Percentiles rank a stretch among this genome's conserved stretches.
phyloP scores from a whole-genome alignment of 2,329 filamentous ascomycete species.

The Verticillium isaacii region DNA sequence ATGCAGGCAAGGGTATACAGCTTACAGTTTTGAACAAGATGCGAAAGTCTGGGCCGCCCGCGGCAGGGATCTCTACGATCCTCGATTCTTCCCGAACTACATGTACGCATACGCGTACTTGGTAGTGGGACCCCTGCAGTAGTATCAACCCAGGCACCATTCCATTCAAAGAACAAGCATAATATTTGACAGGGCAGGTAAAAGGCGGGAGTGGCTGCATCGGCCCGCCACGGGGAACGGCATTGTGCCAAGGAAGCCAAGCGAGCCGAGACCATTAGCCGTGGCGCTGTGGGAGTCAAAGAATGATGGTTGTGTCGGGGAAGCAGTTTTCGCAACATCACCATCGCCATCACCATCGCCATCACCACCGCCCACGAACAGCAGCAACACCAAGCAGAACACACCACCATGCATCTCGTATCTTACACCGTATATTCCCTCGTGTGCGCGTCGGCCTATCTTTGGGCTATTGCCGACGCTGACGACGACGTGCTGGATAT shows the following conservation, averaged over 20 bases:
- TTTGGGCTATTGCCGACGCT: slow-evolving; percentile 6
- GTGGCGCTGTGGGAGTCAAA: not conserved
- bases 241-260: not conserved
- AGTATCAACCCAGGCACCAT: too few species aligned
- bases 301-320: too few species aligned
- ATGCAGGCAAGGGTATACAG: too few species aligned
- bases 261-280: not conserved
- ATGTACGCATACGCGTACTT: too few species aligned
- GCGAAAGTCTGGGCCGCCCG: too few species aligned
- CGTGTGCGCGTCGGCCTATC: slow-evolving; percentile 5
- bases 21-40: too few species aligned
- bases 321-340: not conserved
- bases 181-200: too few species aligned
- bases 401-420: slow-evolving; percentile 2
- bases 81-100: too few species aligned
- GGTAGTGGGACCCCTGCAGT: too few species aligned
- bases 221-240: not conserved
- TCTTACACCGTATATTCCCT: slow-evolving; percentile 3
- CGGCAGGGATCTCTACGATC: too few species aligned
- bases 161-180: too few species aligned
- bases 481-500: slow-evolving; percentile 15
- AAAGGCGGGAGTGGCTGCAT: too few species aligned
- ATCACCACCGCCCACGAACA: not conserved
- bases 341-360: not conserved
- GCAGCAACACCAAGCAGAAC: not conserved